These are phyloP conservation scores for Tilletiopsis washingtonensis DNA, from an alignment of 1,284 basidiomycete genomes.

Conservation along the genomic window DNA sequence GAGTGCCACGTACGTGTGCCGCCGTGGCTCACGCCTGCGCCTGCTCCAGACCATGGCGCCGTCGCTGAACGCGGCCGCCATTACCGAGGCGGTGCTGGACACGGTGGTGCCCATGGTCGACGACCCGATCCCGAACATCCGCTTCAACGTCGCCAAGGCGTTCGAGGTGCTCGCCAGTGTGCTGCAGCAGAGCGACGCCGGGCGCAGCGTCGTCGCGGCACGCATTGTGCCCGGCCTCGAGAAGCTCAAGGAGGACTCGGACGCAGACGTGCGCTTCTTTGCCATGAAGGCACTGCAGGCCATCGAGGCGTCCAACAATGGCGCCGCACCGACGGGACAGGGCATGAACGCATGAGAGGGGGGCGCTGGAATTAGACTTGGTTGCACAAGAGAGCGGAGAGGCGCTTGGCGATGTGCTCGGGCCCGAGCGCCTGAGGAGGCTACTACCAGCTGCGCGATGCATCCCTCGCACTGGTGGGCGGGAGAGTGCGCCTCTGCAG, in stretches of 20 bases:
- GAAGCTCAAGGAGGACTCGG: conserved; percentile 77
- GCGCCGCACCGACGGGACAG: too few relatives aligned
- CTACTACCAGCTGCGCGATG: too few relatives aligned
- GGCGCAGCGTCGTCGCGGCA: conserved; percentile 64
- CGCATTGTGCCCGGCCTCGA: conserved; percentile 75
- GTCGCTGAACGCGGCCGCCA: conserved; percentile 76
- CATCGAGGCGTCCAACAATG: background rate
- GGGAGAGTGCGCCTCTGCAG: too few relatives aligned
- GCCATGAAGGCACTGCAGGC: conserved; percentile 49
- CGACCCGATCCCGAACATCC: conserved; percentile 97
- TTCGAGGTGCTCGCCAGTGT: conserved; percentile 62
- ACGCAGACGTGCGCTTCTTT: conserved; percentile 84
- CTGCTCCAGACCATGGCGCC: conserved; percentile 75
- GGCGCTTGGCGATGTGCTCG: too few relatives aligned
- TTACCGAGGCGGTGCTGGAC: conserved; percentile 76
- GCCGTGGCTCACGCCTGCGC: conserved; percentile 73
- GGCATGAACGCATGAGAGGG: too few relatives aligned
- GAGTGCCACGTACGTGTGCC: conserved; percentile 74
- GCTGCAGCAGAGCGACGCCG: conserved; percentile 62
- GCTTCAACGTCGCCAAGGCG: conserved; percentile 96
- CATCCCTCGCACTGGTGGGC: too few relatives aligned
- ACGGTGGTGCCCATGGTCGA: conserved; percentile 74
- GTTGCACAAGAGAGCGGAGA: too few relatives aligned
- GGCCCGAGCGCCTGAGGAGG: too few relatives aligned
- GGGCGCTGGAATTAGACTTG: too few relatives aligned